Conservation (phyloP, 768 basidiomycete genomes). For the Tricholoma furcatifolium region DNA sequence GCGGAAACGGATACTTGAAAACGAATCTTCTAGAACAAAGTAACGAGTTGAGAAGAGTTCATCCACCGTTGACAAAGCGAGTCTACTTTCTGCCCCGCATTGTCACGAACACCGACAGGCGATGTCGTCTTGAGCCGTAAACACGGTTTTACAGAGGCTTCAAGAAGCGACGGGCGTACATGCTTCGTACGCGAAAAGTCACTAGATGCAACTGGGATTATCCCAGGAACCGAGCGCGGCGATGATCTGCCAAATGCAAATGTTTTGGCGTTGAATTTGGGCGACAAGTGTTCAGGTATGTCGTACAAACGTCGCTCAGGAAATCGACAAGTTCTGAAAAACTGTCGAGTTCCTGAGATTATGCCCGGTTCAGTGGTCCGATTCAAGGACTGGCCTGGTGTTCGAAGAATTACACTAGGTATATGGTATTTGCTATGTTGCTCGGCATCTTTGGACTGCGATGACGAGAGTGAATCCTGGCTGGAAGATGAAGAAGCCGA, state of each 20-base stretch:
- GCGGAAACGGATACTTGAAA: too few species aligned
- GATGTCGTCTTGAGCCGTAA: conserved; percentile 2
- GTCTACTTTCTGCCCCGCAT: too few species aligned
- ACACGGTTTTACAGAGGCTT: conserved; percentile 5
- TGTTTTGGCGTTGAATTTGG: conserved; percentile 3
- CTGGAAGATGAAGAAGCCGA: not conserved
- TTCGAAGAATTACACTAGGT: not conserved
- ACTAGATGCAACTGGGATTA: not conserved
- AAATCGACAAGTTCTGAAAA: conserved; percentile 5
- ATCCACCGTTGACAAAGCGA: too few species aligned
- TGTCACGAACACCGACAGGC: not conserved
- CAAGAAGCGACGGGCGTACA: conserved; percentile 1
- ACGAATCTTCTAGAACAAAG: too few species aligned
- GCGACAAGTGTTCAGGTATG: conserved; percentile 15
- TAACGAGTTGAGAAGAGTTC: too few species aligned
- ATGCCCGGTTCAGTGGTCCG: not conserved
- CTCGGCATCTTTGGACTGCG: not conserved
- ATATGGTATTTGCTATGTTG: not conserved
- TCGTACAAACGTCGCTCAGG: conserved; percentile 11
- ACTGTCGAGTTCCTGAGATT: conserved; percentile 1
- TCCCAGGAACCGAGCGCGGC: not conserved
- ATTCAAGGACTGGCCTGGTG: not conserved
- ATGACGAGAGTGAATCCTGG: not conserved
- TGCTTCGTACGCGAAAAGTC: not conserved
- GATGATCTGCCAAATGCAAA: not conserved